These are phyloP conservation scores for Populus tremula DNA, from an alignment of 345 rosid genomes.

Conservation along the genomic window DNA sequence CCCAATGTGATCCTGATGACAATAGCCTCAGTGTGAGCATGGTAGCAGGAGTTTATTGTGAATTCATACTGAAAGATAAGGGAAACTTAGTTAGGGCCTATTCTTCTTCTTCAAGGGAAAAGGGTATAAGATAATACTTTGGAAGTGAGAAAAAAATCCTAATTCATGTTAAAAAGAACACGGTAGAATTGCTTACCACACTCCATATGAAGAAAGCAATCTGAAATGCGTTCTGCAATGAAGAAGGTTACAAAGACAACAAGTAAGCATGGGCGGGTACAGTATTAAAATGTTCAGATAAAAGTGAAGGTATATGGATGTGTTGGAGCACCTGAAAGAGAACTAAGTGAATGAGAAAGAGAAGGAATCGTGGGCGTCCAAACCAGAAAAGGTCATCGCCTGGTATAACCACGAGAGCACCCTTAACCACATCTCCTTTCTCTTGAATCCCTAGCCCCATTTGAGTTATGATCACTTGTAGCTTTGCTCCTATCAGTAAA, in stretches of 20 bases:
- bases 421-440: slow-evolving; percentile 82
- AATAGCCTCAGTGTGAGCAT: slow-evolving; percentile 42
- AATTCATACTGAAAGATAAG: slow-evolving; percentile 57
- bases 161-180: neutral
- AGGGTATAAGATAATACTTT: neutral
- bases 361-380: slow-evolving; percentile 74
- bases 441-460: slow-evolving; percentile 78
- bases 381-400: slow-evolving; percentile 97
- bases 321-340: slow-evolving; percentile 69
- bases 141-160: neutral
- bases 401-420: slow-evolving; percentile 88
- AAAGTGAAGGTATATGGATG: neutral
- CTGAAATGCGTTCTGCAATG: slow-evolving; percentile 79
- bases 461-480: slow-evolving; percentile 79
- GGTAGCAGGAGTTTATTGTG: slow-evolving; percentile 54
- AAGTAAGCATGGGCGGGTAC: neutral
- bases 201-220: slow-evolving; percentile 83
- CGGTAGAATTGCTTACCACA: slow-evolving; percentile 43
- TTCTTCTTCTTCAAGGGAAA: neutral
- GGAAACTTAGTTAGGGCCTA: neutral
- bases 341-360: slow-evolving; percentile 78
- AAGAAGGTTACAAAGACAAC: neutral
- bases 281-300: neutral
- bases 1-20: slow-evolving; percentile 74
- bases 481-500: slow-evolving; percentile 72